Percentiles rank a stretch among this genome's conserved stretches.
Conservation (phyloP, 148 eudicot genomes). For the Fagopyrum esculentum region DNA sequence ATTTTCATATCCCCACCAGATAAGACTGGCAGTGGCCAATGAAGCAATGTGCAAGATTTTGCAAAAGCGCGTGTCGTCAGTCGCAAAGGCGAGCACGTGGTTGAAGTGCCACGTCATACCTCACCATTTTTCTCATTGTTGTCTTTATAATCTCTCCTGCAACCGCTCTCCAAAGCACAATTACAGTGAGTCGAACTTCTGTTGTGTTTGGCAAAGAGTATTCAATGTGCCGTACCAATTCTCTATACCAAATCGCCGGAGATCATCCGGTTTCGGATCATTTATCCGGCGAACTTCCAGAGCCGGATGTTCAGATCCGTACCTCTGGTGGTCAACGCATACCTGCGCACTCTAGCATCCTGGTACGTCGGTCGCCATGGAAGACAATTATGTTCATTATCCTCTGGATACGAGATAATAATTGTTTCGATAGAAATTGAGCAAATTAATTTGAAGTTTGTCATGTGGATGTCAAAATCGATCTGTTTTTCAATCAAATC, state of each 20-base stretch:
- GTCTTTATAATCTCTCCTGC: conserved; percentile 1
- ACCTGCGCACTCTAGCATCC: conserved; percentile 54
- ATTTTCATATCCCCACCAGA: neutral
- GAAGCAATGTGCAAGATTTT: neutral
- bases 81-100: neutral
- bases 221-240: conserved; percentile 22
- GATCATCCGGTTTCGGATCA: conserved; percentile 17
- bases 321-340: conserved; percentile 56
- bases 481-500: neutral
- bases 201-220: neutral
- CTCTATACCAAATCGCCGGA: conserved; percentile 14
- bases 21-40: neutral
- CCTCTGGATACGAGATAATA: neutral
- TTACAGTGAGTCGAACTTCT: conserved; percentile 3
- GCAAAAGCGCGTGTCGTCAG: neutral
- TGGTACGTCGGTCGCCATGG: conserved; percentile 32
- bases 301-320: conserved; percentile 38
- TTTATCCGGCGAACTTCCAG: conserved; percentile 23
- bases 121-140: neutral
- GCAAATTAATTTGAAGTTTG: neutral
- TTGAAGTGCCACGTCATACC: neutral
- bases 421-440: neutral
- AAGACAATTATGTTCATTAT: neutral
- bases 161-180: neutral
- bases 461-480: neutral